Evolutionary conservation across 2,329 filamentous ascomycete genomes (phyloP).

Genomic region (Monilinia aucupariae): DNA sequence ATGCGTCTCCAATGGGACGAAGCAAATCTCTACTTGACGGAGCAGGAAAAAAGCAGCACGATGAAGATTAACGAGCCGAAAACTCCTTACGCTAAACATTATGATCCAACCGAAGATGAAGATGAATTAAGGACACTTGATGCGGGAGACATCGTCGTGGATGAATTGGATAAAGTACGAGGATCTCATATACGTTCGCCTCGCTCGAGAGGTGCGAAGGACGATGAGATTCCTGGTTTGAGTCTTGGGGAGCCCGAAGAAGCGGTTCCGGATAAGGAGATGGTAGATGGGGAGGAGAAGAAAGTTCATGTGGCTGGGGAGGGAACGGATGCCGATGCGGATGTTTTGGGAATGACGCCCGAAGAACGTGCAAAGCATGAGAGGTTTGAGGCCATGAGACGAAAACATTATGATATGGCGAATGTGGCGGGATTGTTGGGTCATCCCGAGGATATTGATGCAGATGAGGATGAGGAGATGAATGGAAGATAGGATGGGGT

Average conservation of each 20-base stretch:
- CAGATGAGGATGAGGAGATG: slow-evolving; percentile 46
- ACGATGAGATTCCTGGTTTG: slow-evolving; percentile 84
- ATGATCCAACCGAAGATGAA: slow-evolving; percentile 83
- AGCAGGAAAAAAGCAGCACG: slow-evolving; percentile 88
- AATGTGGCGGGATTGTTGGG: slow-evolving; percentile 84
- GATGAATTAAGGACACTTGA: slow-evolving; percentile 60
- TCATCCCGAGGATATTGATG: slow-evolving; percentile 61
- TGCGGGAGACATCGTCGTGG: slow-evolving; percentile 63
- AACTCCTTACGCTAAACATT: slow-evolving; percentile 90
- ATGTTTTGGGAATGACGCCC: slow-evolving; percentile 51
- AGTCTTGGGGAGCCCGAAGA: slow-evolving; percentile 92
- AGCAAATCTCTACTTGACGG: slow-evolving; percentile 92
- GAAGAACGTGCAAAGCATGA: slow-evolving; percentile 88
- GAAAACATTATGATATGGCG: slow-evolving; percentile 98
- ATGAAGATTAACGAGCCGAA: slow-evolving; percentile 99
- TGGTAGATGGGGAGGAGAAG: slow-evolving; percentile 51
- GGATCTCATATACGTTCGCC: neutral
- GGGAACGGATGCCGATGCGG: slow-evolving; percentile 42
- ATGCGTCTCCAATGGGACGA: slow-evolving; percentile 96
- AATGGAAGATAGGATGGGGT: slow-evolving; percentile 23
- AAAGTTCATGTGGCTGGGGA: slow-evolving; percentile 69
- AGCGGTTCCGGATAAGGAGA: slow-evolving; percentile 47
- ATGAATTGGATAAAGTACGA: slow-evolving; percentile 52
- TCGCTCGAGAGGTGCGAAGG: slow-evolving; percentile 35
- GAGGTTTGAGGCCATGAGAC: slow-evolving; percentile 84